A percentile compares a stretch with the other conserved stretches of the same genome.
Evolutionary conservation across 306 rosid genomes (phyloP).

Genomic region (Pachyrhizus erosus): DNA sequence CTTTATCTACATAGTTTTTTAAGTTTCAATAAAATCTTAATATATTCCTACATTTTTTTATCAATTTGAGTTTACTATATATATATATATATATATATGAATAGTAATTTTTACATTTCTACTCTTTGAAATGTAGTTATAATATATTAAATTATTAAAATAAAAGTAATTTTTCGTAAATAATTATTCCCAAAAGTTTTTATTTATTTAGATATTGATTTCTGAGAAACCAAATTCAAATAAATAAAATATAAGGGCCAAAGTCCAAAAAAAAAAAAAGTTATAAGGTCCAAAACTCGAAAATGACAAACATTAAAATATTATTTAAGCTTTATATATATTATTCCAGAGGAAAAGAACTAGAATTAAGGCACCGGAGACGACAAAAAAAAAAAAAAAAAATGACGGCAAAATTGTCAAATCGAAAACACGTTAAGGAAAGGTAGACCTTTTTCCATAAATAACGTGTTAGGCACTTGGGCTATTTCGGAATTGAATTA

Average conservation of each 20-base stretch:
- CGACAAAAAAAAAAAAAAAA: background rate
- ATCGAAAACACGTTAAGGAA: constrained; percentile 33
- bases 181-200: background rate
- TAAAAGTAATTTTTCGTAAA: background rate
- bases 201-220: background rate
- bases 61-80: background rate
- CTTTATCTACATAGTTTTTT: background rate
- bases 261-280: background rate
- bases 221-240: background rate
- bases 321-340: background rate
- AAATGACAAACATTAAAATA: background rate
- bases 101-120: background rate
- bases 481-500: background rate
- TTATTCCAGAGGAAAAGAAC: background rate
- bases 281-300: background rate
- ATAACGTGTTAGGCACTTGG: constrained; percentile 33
- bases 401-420: constrained; percentile 17
- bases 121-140: background rate
- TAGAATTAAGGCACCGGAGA: background rate
- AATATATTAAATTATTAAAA: background rate
- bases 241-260: background rate
- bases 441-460: constrained; percentile 18
- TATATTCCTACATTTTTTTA: background rate
- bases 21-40: background rate
- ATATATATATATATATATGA: background rate